Evolutionary conservation across 345 rosid species (phyloP), one percentile per base, ranked within the genome.

Genomic region (Murraya koenigii): DNA sequence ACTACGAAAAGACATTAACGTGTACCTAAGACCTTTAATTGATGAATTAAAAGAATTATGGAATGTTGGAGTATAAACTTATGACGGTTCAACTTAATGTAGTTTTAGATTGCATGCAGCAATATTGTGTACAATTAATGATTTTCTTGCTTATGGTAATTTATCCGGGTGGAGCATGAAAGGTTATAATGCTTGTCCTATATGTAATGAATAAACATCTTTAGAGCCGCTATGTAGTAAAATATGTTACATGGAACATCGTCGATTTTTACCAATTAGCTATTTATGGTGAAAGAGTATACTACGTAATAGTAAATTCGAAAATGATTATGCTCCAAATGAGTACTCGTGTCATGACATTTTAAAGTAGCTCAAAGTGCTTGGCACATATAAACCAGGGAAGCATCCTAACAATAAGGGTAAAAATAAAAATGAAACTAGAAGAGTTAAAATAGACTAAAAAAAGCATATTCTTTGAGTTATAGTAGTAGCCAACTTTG

Each of bases 21-120:
- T 76, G 3, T 76, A 10, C 9, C 23, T 7, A 8, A 4, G 26
- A 8, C 74, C 79, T 3, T 56, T 54, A 7, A 35, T 76, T 6
- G 19, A 66, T 7, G 25, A 76, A 44, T 35, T 67, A 74, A 67
- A 81, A 8, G 52, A 39, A 20, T 35, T 77, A 2, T 77, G 68
- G 76, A 8, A 44, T 22, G 17, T 22, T 44, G 78, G 41, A 10
- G 47, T 73, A 19, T 71, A 81, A 15, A 33, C 74, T 56, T 68
- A 66, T 59, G 7, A 52, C 22, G 52, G 30, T 6, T 39, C 54
- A 4, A 30, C 9, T 4, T 13, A 70, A 6, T 39, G 44, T 39
- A 39, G 2, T 39, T 39, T 39, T 39, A 39, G 44, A 9, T 39
- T 39, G 9, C 11, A 63, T 44, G 76, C 36, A 7, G 26, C 56